Evolutionary conservation across 2,329 filamentous ascomycete species (phyloP).

Genomic region (Fusarium dimerum): DNA sequence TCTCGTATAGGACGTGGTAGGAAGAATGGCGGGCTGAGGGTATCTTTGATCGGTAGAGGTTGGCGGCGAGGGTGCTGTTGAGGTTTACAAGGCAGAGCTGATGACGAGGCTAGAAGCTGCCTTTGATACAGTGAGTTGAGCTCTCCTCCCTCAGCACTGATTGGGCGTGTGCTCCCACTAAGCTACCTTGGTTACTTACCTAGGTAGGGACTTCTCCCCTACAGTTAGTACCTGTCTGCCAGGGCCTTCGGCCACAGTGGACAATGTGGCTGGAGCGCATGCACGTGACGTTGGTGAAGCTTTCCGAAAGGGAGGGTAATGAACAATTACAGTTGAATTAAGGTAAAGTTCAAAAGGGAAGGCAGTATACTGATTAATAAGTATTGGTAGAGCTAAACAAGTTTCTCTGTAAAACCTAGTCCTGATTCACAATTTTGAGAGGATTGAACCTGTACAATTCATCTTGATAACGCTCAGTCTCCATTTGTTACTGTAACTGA

Average conservation of each 20-base stretch:
- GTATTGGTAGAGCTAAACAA: background rate
- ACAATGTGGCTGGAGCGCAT: slow-evolving; percentile 18
- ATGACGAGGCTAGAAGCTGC: slow-evolving; percentile 59
- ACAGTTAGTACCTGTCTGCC: too few species aligned
- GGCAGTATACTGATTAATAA: background rate
- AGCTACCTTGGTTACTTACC: slow-evolving; percentile 13
- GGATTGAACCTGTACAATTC: background rate
- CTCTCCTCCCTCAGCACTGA: slow-evolving; percentile 25
- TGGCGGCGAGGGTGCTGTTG: slow-evolving; percentile 16
- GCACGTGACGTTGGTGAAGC: slow-evolving; percentile 28
- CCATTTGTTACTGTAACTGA: slow-evolving; percentile 1
- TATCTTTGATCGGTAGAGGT: slow-evolving; percentile 26
- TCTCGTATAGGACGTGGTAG: slow-evolving; percentile 11
- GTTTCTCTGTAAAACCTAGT: background rate
- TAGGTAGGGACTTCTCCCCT: too few species aligned
- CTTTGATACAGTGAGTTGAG: slow-evolving; percentile 36
- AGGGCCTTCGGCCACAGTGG: too few species aligned
- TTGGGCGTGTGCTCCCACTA: slow-evolving; percentile 22
- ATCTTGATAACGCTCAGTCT: background rate
- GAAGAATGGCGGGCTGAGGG: slow-evolving; percentile 10
- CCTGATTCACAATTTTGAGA: background rate
- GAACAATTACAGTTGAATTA: background rate
- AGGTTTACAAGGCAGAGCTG: slow-evolving; percentile 39
- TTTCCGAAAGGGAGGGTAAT: slow-evolving; percentile 23
- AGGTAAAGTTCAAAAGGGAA: background rate